These are phyloP conservation scores for Nemania sp. DNA, from an alignment of 2,329 filamentous ascomycete genomes.

Conservation along the genomic window DNA sequence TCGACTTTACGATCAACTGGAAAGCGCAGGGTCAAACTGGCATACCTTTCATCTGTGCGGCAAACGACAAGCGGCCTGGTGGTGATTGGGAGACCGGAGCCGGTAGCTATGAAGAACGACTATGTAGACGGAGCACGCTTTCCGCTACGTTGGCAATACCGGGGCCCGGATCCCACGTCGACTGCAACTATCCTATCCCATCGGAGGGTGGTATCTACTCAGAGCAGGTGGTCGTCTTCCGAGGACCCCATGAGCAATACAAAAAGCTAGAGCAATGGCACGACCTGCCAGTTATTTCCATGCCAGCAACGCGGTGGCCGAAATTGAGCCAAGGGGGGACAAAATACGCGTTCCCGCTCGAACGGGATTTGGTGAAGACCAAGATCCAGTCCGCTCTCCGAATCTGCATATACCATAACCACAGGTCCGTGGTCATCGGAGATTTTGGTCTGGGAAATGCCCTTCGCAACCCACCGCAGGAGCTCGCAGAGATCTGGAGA, in stretches of 20 bases:
- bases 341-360: constrained; percentile 72
- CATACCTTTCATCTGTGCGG: constrained; percentile 72
- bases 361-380: constrained; percentile 72
- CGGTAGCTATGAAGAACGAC: constrained; percentile 69
- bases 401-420: constrained; percentile 66
- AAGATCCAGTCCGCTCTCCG: constrained; percentile 73
- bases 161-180: constrained; percentile 51
- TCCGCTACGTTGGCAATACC: constrained; percentile 69
- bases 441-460: constrained; percentile 68
- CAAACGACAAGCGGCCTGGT: constrained; percentile 75
- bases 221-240: constrained; percentile 72
- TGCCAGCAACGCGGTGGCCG: constrained; percentile 72
- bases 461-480: constrained; percentile 66
- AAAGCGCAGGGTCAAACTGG: constrained; percentile 47
- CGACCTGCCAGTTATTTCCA: constrained; percentile 72
- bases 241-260: constrained; percentile 70
- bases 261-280: constrained; percentile 60
- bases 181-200: constrained; percentile 71
- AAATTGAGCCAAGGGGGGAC: constrained; percentile 71
- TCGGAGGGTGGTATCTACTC: constrained; percentile 72
- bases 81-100: constrained; percentile 77
- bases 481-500: constrained; percentile 68
- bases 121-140: constrained; percentile 75
- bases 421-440: constrained; percentile 62
- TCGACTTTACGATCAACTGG: constrained; percentile 65